Conservation (phyloP, 768 basidiomycete species). For the Agaricus sinodeliciosus region DNA sequence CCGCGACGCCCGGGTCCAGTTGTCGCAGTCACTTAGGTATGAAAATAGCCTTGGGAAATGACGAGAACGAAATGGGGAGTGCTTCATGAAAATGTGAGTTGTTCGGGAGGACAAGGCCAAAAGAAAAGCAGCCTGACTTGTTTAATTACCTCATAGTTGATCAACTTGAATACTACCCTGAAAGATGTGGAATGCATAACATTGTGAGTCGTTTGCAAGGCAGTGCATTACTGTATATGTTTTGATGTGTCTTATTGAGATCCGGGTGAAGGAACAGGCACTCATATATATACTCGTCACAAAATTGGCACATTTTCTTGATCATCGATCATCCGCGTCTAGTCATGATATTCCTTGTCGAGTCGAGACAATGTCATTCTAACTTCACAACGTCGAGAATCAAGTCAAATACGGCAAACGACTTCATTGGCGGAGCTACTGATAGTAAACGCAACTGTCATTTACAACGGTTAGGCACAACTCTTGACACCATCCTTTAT, state of each 20-base stretch:
- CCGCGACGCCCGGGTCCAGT: not conserved
- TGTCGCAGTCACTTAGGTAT: not conserved
- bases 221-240: too few relatives aligned
- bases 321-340: too few relatives aligned
- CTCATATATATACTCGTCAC: too few relatives aligned
- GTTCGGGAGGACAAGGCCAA: not conserved
- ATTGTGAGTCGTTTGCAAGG: too few relatives aligned
- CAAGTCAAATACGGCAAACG: not conserved
- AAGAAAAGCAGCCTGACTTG: not conserved
- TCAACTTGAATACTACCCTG: too few relatives aligned
- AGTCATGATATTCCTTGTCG: too few relatives aligned
- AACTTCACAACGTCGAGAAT: too few relatives aligned
- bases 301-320: too few relatives aligned
- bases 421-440: not conserved
- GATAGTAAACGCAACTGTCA: slow-evolving; percentile 12
- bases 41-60: not conserved
- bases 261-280: too few relatives aligned
- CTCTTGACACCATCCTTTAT: slow-evolving; percentile 31
- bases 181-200: too few relatives aligned
- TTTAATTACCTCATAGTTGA: not conserved
- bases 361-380: too few relatives aligned
- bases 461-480: slow-evolving; percentile 18
- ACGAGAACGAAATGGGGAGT: not conserved
- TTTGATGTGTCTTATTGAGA: too few relatives aligned
- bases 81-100: not conserved